Percentiles rank a stretch among this genome's conserved stretches.
Evolutionary conservation across 768 basidiomycete species (phyloP).

Genomic region (Hydnomerulius pinastri): DNA sequence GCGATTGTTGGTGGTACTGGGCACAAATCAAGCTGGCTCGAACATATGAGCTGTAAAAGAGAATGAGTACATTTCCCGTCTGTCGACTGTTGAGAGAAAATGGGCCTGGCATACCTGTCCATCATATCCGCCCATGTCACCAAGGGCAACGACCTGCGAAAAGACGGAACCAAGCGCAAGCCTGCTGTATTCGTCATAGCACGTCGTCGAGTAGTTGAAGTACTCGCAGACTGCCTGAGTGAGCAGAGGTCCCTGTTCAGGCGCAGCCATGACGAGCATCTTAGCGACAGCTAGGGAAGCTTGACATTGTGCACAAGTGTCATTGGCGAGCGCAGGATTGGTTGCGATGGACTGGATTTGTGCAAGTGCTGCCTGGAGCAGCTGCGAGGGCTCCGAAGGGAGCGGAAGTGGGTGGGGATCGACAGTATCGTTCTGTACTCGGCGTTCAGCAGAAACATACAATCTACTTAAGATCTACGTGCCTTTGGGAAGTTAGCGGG

Average conservation of each 20-base stretch:
- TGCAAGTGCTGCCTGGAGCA: conserved; percentile 40
- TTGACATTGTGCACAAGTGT: conserved; percentile 42
- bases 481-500: conserved; percentile 58
- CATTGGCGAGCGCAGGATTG: conserved; percentile 38
- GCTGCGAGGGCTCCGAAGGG: conserved; percentile 30
- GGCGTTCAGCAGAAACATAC: not conserved
- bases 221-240: conserved; percentile 43
- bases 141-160: conserved; percentile 49
- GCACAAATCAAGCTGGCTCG: conserved; percentile 38
- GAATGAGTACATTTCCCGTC: not conserved
- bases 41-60: conserved; percentile 32
- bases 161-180: conserved; percentile 44
- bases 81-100: not conserved
- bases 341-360: conserved; percentile 41
- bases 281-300: conserved; percentile 42
- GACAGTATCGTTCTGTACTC: conserved; percentile 39
- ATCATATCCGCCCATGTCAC: conserved; percentile 49
- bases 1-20: conserved; percentile 41
- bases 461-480: not conserved
- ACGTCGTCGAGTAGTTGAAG: conserved; percentile 40
- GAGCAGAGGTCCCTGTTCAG: conserved; percentile 43
- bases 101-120: conserved; percentile 40
- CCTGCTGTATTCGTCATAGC: conserved; percentile 35
- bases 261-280: conserved; percentile 44
- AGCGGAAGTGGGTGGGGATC: conserved; percentile 49